Percentiles rank a stretch among this genome's conserved stretches.
These are phyloP conservation scores for Tricholomella constricta DNA, from an alignment of 768 basidiomycete genomes.

Conservation along the genomic window DNA sequence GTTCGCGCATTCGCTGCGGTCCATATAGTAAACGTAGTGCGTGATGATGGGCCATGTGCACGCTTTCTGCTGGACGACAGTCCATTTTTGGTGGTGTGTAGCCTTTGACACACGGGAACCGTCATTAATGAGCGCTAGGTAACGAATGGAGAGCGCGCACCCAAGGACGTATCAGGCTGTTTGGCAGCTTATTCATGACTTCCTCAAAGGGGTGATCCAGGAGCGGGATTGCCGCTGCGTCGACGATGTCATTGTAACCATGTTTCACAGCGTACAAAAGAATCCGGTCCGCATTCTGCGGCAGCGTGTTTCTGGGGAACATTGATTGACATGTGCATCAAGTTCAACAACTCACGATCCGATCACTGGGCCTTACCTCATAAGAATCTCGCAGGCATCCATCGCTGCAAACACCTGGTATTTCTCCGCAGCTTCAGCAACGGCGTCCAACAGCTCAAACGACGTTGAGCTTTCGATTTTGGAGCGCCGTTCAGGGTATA, in stretches of 20 bases:
- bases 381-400: neutral
- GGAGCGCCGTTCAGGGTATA: neutral
- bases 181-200: neutral
- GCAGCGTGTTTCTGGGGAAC: neutral
- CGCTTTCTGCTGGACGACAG: neutral
- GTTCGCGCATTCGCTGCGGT: neutral
- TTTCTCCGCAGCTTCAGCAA: conserved; percentile 21
- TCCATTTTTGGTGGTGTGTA: neutral
- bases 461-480: neutral
- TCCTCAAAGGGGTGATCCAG: neutral
- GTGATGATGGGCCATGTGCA: neutral
- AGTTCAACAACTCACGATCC: too few relatives aligned
- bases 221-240: neutral
- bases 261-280: neutral
- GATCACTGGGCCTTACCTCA: neutral
- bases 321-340: neutral
- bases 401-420: conserved; percentile 12
- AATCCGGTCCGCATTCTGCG: neutral
- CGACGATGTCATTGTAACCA: neutral
- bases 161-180: neutral
- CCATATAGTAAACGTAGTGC: neutral
- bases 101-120: neutral
- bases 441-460: neutral
- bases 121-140: neutral
- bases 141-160: neutral